phyloP scores from a whole-genome alignment of 208 protist species.

The Crithidia acanthocephali region DNA sequence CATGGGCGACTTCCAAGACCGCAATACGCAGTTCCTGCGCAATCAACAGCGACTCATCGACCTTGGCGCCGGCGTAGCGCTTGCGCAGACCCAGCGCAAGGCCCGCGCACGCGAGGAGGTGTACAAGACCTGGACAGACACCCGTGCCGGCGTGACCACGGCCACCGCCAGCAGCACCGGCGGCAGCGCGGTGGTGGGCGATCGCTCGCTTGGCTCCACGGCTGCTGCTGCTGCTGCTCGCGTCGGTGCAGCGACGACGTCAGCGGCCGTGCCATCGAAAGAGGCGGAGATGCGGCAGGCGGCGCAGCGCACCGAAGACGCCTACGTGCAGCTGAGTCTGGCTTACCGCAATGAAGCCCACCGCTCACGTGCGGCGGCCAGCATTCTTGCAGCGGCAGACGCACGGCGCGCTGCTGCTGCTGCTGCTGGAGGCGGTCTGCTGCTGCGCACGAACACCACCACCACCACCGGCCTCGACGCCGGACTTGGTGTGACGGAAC shows the following conservation, averaged over 20 bases:
- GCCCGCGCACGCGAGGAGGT: conserved; percentile 15
- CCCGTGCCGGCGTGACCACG: not conserved
- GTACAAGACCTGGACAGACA: conserved; percentile 13
- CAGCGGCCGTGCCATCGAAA: conserved; percentile 7
- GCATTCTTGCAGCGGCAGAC: conserved; percentile 11
- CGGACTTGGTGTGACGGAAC: not conserved
- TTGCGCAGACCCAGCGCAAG: conserved; percentile 16
- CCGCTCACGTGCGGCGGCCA: conserved; percentile 22
- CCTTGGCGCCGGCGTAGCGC: conserved; percentile 7
- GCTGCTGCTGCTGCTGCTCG: no score
- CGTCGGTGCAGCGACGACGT: no score
- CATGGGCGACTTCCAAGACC: conserved; percentile 23
- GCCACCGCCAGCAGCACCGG: not conserved
- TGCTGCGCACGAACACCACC: no score
- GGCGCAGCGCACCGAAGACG: conserved; percentile 24
- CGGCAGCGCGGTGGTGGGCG: not conserved
- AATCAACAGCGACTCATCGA: conserved; percentile 31
- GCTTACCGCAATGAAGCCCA: conserved; percentile 29
- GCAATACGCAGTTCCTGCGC: conserved; percentile 23
- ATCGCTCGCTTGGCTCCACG: no score
- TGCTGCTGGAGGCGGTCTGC: no score
- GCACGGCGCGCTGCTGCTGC: not conserved
- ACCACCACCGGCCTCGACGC: no score
- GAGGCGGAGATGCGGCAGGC: conserved; percentile 22
- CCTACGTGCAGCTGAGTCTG: conserved; percentile 34